Percentiles rank a stretch among this genome's conserved stretches.
phyloP scores from a whole-genome alignment of 352 stramenopile species.

The Pythium monospermum region DNA sequence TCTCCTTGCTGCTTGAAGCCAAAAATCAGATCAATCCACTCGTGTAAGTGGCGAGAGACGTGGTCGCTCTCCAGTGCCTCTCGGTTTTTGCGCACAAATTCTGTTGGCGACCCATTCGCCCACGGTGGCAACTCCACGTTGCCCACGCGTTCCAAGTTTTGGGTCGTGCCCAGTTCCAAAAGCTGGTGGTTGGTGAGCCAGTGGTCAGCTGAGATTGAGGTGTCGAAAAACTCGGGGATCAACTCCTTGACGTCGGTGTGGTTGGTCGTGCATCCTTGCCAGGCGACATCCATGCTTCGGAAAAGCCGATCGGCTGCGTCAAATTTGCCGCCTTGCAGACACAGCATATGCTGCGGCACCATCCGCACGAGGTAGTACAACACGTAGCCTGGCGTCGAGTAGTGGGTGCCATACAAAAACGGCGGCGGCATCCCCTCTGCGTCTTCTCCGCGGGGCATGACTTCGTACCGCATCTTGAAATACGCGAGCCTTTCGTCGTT shows the following conservation, averaged over 20 bases:
- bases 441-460: slow-evolving; percentile 84
- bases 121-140: slow-evolving; percentile 95
- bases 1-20: slow-evolving; percentile 72
- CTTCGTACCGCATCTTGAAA: slow-evolving; percentile 85
- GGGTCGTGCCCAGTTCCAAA: slow-evolving; percentile 92
- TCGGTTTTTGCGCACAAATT: slow-evolving; percentile 70
- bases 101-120: slow-evolving; percentile 81
- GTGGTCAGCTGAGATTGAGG: slow-evolving; percentile 57
- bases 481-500: slow-evolving; percentile 83
- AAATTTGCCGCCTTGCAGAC: slow-evolving; percentile 97
- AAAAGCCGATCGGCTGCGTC: slow-evolving; percentile 98
- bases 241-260: slow-evolving; percentile 98
- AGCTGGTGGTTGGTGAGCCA: slow-evolving; percentile 96
- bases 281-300: slow-evolving; percentile 90
- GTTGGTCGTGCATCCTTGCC: slow-evolving; percentile 78
- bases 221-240: slow-evolving; percentile 97
- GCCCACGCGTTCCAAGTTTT: slow-evolving; percentile 59
- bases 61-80: slow-evolving; percentile 75
- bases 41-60: slow-evolving; percentile 63
- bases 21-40: slow-evolving; percentile 87
- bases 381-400: slow-evolving; percentile 93
- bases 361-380: slow-evolving; percentile 97
- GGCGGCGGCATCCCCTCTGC: slow-evolving; percentile 79
- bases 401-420: slow-evolving; percentile 97
- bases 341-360: slow-evolving; percentile 94